Conservation (phyloP, 257 asterid genomes). For the Ligustrum vulgare region DNA sequence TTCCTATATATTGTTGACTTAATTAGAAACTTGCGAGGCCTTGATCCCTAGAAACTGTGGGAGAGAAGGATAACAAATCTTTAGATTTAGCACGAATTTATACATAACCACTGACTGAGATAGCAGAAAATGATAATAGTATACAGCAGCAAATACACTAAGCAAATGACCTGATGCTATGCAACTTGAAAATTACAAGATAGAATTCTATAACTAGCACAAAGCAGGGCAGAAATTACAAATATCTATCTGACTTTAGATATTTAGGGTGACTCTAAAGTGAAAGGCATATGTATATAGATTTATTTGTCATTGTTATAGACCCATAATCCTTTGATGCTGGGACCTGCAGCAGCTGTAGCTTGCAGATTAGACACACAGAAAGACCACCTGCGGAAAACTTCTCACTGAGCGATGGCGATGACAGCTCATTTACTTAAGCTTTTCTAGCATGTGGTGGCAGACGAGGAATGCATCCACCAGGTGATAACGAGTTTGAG, state of each 20-base stretch:
- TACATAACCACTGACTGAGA: conserved; percentile 22
- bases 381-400: conserved; percentile 64
- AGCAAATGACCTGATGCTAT: conserved; percentile 25
- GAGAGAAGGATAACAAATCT: not conserved
- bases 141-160: conserved; percentile 34
- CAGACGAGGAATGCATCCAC: conserved; percentile 63
- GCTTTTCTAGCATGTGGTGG: conserved; percentile 55
- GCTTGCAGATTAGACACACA: conserved; percentile 79
- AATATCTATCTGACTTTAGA: conserved; percentile 33
- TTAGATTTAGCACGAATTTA: conserved; percentile 4
- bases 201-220: conserved; percentile 22
- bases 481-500: conserved; percentile 53
- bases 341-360: conserved; percentile 50
- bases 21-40: conserved; percentile 11
- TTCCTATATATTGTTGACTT: conserved; percentile 8
- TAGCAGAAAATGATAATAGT: conserved; percentile 26
- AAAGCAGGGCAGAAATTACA: conserved; percentile 33
- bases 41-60: not conserved
- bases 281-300: conserved; percentile 19
- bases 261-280: conserved; percentile 52
- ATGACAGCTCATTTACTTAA: conserved; percentile 30
- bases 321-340: conserved; percentile 36
- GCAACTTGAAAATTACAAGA: conserved; percentile 29
- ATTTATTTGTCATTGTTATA: conserved; percentile 31
- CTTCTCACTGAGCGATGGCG: conserved; percentile 48